Evolutionary conservation across 2,329 filamentous ascomycete genomes (phyloP).

Genomic region (Aspergillus sp.): DNA sequence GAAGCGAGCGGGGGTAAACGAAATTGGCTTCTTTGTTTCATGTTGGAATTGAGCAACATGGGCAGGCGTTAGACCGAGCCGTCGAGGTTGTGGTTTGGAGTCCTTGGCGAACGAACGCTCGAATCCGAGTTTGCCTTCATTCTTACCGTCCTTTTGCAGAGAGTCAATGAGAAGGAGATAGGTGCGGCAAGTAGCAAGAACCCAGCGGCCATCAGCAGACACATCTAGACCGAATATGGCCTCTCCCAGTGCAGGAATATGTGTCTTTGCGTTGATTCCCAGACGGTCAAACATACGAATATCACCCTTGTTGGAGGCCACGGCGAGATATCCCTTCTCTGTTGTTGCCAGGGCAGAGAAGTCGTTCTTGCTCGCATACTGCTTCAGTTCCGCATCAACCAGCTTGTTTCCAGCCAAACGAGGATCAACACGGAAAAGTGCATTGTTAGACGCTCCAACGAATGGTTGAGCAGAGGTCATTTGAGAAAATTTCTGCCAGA

Average conservation of each 20-base stretch:
- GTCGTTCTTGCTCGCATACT: slow-evolving; percentile 95
- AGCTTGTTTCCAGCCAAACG: slow-evolving; percentile 88
- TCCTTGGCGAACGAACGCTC: slow-evolving; percentile 91
- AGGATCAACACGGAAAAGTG: slow-evolving; percentile 90
- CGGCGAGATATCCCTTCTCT: slow-evolving; percentile 93
- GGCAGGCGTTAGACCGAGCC: slow-evolving; percentile 81
- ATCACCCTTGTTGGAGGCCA: slow-evolving; percentile 96
- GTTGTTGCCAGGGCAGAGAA: slow-evolving; percentile 94
- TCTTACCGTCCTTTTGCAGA: slow-evolving; percentile 88
- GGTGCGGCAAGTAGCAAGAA: slow-evolving; percentile 88
- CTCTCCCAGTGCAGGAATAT: slow-evolving; percentile 92
- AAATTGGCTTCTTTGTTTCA: slow-evolving; percentile 82
- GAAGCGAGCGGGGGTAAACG: slow-evolving; percentile 90
- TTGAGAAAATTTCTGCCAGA: slow-evolving; percentile 80
- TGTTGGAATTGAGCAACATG: slow-evolving; percentile 98
- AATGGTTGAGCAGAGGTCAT: slow-evolving; percentile 96
- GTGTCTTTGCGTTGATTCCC: slow-evolving; percentile 95
- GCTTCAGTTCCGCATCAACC: slow-evolving; percentile 88
- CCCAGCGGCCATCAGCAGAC: slow-evolving; percentile 92
- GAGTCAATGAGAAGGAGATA: slow-evolving; percentile 94
- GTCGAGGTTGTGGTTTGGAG: slow-evolving; percentile 86
- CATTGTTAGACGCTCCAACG: slow-evolving; percentile 87
- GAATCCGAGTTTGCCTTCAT: slow-evolving; percentile 96
- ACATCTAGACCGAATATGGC: slow-evolving; percentile 93
- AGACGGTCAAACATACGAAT: slow-evolving; percentile 95